Percentiles rank a stretch among this genome's conserved stretches.
Evolutionary conservation across 768 basidiomycete species (phyloP).

Genomic region (Galerina sulciceps): DNA sequence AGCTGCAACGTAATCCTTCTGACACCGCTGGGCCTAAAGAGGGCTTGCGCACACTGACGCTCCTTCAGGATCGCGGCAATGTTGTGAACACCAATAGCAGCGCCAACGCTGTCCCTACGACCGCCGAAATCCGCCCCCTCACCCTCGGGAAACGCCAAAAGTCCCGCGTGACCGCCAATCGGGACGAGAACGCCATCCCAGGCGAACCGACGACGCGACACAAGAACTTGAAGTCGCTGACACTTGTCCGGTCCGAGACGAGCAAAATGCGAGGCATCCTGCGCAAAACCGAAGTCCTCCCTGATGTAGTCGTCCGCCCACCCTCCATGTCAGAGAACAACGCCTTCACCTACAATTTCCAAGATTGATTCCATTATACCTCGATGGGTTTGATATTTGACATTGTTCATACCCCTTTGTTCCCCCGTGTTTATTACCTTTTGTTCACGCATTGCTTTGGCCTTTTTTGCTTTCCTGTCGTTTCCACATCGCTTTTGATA

Average conservation of each 20-base stretch:
- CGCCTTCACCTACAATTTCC: constrained; percentile 48
- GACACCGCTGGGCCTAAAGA: constrained; percentile 45
- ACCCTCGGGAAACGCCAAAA: constrained; percentile 60
- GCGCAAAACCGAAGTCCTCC: constrained; percentile 58
- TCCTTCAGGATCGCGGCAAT: constrained; percentile 62
- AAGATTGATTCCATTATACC: constrained; percentile 34
- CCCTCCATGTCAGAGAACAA: constrained; percentile 55
- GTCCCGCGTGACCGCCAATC: constrained; percentile 28
- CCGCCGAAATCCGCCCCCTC: constrained; percentile 55
- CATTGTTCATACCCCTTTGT: not conserved
- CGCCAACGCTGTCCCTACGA: constrained; percentile 25
- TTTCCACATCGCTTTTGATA: constrained; percentile 13
- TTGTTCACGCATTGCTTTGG: constrained; percentile 18
- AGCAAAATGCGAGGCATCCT: constrained; percentile 62
- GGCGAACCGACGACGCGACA: constrained; percentile 29
- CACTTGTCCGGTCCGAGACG: constrained; percentile 65
- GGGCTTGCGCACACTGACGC: constrained; percentile 63
- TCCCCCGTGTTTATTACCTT: constrained; percentile 13
- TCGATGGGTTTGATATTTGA: not conserved
- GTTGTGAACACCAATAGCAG: constrained; percentile 41
- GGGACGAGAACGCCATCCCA: constrained; percentile 46
- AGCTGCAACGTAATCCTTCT: constrained; percentile 46
- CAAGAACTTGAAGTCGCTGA: constrained; percentile 61
- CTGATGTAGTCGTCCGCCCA: constrained; percentile 64
- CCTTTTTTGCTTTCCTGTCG: constrained; percentile 12